Conservation (phyloP, 176 grass and related monocot genomes). For the Tillandsia leiboldiana region DNA sequence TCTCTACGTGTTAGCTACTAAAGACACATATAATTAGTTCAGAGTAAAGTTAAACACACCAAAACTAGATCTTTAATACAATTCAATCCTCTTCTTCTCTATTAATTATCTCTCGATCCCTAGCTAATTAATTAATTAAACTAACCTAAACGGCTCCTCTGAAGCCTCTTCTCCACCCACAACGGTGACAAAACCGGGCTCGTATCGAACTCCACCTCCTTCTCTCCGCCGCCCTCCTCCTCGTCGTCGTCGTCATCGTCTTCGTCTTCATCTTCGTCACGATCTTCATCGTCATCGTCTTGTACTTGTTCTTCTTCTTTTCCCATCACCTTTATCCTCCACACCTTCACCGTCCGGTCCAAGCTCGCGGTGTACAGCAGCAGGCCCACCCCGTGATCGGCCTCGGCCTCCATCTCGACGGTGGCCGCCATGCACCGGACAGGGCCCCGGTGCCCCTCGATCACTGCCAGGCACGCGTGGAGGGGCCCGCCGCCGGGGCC, state of each 20-base stretch:
- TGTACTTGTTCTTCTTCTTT: slow-evolving; percentile 14
- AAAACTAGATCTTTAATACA: too few species aligned
- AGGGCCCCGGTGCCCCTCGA: slow-evolving; percentile 71
- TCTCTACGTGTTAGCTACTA: too few species aligned
- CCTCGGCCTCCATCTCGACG: slow-evolving; percentile 42
- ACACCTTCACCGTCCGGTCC: slow-evolving; percentile 84
- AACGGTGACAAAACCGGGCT: slow-evolving; percentile 56
- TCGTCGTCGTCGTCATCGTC: background rate
- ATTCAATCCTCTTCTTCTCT: too few species aligned
- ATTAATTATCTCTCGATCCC: too few species aligned
- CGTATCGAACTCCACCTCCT: slow-evolving; percentile 12
- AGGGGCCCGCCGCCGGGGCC: slow-evolving; percentile 20
- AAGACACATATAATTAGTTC: too few species aligned
- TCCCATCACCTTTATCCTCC: slow-evolving; percentile 72
- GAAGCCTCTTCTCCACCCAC: slow-evolving; percentile 58
- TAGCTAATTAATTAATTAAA: background rate
- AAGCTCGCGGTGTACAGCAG: slow-evolving; percentile 74
- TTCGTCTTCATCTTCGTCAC: background rate
- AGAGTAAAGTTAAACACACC: too few species aligned
- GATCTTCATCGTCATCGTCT: slow-evolving; percentile 10
- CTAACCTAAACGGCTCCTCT: slow-evolving; percentile 22
- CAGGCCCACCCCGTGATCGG: slow-evolving; percentile 47
- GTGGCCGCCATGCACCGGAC: slow-evolving; percentile 67
- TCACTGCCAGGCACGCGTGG: slow-evolving; percentile 77
- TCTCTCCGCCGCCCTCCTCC: slow-evolving; percentile 3